Percentiles rank a stretch among this genome's conserved stretches.
Conservation (phyloP, 306 rosid genomes). For the Fragaria vesca region DNA sequence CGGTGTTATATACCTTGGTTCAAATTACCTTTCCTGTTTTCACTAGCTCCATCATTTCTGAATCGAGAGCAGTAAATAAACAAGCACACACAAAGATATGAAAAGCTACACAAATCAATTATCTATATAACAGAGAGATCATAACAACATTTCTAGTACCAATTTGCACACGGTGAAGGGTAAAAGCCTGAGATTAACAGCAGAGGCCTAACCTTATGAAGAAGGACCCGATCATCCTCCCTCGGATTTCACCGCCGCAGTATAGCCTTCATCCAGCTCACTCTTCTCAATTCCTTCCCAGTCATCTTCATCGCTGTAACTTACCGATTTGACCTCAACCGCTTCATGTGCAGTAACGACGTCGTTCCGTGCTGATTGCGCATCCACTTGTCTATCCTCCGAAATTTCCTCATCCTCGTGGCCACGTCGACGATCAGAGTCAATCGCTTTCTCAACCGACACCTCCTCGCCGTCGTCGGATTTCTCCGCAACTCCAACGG, state of each 20-base stretch:
- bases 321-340: conserved; percentile 23
- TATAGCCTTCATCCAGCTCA: conserved; percentile 58
- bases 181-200: conserved; percentile 48
- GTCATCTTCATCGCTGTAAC: conserved; percentile 55
- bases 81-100: conserved; percentile 18
- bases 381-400: conserved; percentile 7
- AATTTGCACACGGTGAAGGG: conserved; percentile 55
- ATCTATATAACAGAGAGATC: not conserved
- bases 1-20: not conserved
- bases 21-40: not conserved
- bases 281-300: conserved; percentile 90
- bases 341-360: conserved; percentile 18
- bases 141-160: conserved; percentile 43
- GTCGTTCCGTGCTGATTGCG: conserved; percentile 18
- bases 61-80: conserved; percentile 16
- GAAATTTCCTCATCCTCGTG: not conserved
- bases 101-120: conserved; percentile 20
- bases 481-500: conserved; percentile 4
- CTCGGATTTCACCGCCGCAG: conserved; percentile 51
- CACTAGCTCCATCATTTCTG: not conserved
- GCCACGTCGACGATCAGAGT: conserved; percentile 11
- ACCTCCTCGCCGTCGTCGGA: conserved; percentile 13
- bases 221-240: conserved; percentile 13
- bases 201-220: conserved; percentile 64
- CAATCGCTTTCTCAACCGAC: not conserved